These are phyloP conservation scores for Acidiella bohemica DNA, from an alignment of 495 filamentous ascomycete species.

Conservation along the genomic window DNA sequence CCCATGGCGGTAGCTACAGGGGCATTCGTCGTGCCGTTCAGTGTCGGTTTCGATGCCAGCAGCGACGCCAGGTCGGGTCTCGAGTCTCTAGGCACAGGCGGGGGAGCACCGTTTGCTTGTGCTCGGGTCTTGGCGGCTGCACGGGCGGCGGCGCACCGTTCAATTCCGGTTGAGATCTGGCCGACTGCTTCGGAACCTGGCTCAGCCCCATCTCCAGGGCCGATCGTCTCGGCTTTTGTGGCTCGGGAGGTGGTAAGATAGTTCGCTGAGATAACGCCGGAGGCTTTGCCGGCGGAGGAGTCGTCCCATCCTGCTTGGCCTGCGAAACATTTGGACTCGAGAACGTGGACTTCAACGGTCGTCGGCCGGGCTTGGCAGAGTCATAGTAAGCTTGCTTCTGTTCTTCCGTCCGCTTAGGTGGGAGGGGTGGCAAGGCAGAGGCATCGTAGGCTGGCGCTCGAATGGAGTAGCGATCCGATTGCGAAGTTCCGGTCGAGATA, in stretches of 20 bases:
- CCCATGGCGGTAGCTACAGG: conserved; percentile 18
- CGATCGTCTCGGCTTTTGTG: conserved; percentile 18
- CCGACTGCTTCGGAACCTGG: not conserved
- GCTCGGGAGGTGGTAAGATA: too few relatives aligned
- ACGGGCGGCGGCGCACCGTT: conserved; percentile 21
- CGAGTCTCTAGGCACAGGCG: conserved; percentile 43
- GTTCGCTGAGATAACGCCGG: too few relatives aligned
- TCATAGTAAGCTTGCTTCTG: conserved; percentile 17
- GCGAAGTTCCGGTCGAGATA: conserved; percentile 21
- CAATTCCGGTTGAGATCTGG: too few relatives aligned
- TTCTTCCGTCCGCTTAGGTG: conserved; percentile 23
- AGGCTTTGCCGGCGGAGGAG: conserved; percentile 3
- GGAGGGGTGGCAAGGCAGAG: conserved; percentile 24
- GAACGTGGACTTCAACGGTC: conserved; percentile 14
- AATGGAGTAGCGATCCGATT: conserved; percentile 13
- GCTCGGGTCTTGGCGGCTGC: conserved; percentile 16
- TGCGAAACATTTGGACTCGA: conserved; percentile 12
- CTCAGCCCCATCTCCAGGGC: conserved; percentile 26
- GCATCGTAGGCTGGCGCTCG: conserved; percentile 31
- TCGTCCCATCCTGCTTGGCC: conserved; percentile 2
- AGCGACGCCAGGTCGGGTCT: conserved; percentile 46
- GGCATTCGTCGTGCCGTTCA: conserved; percentile 16
- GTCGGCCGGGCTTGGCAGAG: conserved; percentile 2
- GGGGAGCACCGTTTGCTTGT: conserved; percentile 25
- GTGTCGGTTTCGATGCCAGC: conserved; percentile 41